These are phyloP conservation scores for Rhinocladiella similis DNA, from an alignment of 2,329 filamentous ascomycete genomes.

Conservation along the genomic window DNA sequence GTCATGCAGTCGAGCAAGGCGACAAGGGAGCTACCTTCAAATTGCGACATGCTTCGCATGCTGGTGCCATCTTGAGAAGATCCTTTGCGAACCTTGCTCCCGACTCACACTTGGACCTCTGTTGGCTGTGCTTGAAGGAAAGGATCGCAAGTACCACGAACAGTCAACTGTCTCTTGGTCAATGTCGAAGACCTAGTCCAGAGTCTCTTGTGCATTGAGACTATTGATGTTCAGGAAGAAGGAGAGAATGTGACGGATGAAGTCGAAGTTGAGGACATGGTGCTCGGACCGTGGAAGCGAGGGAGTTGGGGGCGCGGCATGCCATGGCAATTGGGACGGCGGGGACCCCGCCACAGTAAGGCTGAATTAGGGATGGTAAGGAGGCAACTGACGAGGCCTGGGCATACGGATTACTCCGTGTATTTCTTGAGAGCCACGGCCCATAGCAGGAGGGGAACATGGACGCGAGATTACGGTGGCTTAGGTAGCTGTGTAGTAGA, in stretches of 20 bases:
- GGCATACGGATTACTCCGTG: no score
- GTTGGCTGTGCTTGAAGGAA: not conserved
- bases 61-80: constrained; percentile 10
- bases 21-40: constrained; percentile 2
- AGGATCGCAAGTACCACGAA: constrained; percentile 1
- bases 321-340: no score
- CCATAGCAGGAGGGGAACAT: not conserved
- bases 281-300: not conserved
- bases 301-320: no score
- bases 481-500: no score
- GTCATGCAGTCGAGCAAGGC: not conserved
- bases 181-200: not conserved
- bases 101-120: no score
- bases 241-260: not conserved
- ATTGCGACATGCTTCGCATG: constrained; percentile 31
- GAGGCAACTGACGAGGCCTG: no score
- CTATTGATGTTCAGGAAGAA: not conserved
- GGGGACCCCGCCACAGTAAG: no score
- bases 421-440: not conserved
- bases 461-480: no score
- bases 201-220: not conserved
- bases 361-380: no score
- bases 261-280: not conserved
- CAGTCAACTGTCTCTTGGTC: not conserved
- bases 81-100: not conserved